These are phyloP conservation scores for Magnolia sinica DNA, from an alignment of 164 flowering plant species.

Conservation along the genomic window DNA sequence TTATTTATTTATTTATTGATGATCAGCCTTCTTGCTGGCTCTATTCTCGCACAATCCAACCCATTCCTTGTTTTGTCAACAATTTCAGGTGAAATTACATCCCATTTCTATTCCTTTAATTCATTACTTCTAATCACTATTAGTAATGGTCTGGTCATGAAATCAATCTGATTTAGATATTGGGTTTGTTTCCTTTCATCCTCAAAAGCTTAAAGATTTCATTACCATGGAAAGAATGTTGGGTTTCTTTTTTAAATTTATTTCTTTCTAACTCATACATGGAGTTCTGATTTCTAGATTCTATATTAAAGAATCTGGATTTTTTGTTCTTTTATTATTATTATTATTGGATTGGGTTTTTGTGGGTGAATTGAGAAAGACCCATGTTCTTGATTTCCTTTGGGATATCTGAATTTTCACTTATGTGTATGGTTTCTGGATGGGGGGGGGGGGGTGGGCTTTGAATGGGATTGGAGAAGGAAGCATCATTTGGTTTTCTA, in stretches of 20 bases:
- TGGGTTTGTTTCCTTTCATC: not conserved
- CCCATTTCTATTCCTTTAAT: too few relatives aligned
- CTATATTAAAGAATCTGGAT: not conserved
- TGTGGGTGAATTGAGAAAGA: not conserved
- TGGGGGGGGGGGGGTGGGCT: not conserved
- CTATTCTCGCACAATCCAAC: too few relatives aligned
- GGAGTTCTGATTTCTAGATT: not conserved
- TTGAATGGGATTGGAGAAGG: too few relatives aligned
- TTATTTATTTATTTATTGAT: too few relatives aligned
- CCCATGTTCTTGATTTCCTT: not conserved
- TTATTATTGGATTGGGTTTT: not conserved
- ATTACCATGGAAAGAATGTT: not conserved
- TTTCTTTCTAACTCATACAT: not conserved
- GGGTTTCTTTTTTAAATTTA: not conserved
- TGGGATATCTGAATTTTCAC: not conserved
- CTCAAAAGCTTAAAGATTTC: not conserved
- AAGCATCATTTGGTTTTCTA: too few relatives aligned
- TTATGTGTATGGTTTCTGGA: not conserved
- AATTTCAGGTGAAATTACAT: too few relatives aligned
- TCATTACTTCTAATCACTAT: too few relatives aligned
- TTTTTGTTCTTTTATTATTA: not conserved
- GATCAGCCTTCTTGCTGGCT: too few relatives aligned
- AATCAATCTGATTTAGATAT: not conserved
- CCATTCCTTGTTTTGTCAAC: too few relatives aligned
- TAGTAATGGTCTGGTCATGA: too few relatives aligned